phyloP scores from a whole-genome alignment of 345 rosid genomes.

The Lepidium africanum region DNA sequence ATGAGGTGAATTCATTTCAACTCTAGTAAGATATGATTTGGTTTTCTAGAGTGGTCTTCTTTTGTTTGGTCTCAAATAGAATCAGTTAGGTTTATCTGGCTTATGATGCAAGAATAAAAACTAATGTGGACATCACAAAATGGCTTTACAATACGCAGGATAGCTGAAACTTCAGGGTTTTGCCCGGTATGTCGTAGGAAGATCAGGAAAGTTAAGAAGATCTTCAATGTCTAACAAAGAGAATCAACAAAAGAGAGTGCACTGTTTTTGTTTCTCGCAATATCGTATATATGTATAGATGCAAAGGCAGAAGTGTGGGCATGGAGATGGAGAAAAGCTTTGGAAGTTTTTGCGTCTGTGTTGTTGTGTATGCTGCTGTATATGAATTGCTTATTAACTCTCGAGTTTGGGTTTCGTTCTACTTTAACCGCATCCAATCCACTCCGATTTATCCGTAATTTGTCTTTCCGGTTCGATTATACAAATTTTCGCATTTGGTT shows the following conservation, averaged over 20 bases:
- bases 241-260: neutral
- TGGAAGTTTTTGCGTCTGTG: neutral
- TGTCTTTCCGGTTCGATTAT: neutral
- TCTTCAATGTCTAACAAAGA: conserved; percentile 41
- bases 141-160: conserved; percentile 42
- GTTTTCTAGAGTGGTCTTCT: neutral
- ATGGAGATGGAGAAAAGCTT: neutral
- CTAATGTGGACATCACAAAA: neutral
- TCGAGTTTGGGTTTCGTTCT: conserved; percentile 8
- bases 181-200: conserved; percentile 82
- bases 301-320: neutral
- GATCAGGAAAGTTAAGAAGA: conserved; percentile 89
- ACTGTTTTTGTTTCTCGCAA: neutral
- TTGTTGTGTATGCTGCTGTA: neutral
- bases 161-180: conserved; percentile 65
- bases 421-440: conserved; percentile 5
- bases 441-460: neutral
- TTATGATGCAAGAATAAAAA: neutral
- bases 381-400: conserved; percentile 9
- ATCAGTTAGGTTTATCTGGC: neutral
- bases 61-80: neutral
- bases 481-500: neutral
- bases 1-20: neutral
- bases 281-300: conserved; percentile 16
- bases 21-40: neutral